These are phyloP conservation scores for Taphrina deformans DNA, from an alignment of 1,139 yeast species.

Conservation along the genomic window DNA sequence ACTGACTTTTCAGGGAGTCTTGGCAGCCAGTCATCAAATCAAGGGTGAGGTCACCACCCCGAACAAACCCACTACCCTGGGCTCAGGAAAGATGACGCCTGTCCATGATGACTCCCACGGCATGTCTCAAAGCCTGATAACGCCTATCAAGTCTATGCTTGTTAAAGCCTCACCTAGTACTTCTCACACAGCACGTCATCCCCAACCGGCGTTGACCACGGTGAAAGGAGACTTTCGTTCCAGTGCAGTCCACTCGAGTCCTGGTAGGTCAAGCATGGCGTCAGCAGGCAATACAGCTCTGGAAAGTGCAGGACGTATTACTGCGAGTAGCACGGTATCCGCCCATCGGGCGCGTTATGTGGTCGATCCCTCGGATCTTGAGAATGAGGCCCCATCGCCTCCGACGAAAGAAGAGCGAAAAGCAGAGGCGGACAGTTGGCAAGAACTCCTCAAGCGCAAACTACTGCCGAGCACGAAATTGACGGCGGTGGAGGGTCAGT, in stretches of 20 bases:
- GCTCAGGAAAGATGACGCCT: not conserved
- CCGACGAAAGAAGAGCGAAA: slow-evolving; percentile 11
- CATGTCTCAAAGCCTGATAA: not conserved
- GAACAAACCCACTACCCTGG: not conserved
- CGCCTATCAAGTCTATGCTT: not conserved
- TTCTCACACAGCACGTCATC: not conserved
- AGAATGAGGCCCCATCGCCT: not conserved
- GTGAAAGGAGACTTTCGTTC: not conserved
- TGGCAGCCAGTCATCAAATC: not conserved
- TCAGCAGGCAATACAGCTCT: not conserved
- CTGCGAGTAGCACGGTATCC: not conserved
- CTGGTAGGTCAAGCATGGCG: not conserved
- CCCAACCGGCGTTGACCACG: not conserved
- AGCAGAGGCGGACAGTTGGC: slow-evolving; percentile 20
- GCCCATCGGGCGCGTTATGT: not conserved
- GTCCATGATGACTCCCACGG: too few relatives aligned
- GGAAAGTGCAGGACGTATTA: not conserved
- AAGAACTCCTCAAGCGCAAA: slow-evolving; percentile 65
- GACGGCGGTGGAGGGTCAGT: slow-evolving; percentile 90
- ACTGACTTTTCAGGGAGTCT: not conserved
- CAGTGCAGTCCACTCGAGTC: not conserved
- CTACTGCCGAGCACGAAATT: slow-evolving; percentile 95
- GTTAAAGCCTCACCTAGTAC: not conserved
- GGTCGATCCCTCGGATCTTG: not conserved
- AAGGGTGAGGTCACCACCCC: not conserved